phyloP scores from a whole-genome alignment of 1,139 yeast species.

The Taiozyma sp. region DNA sequence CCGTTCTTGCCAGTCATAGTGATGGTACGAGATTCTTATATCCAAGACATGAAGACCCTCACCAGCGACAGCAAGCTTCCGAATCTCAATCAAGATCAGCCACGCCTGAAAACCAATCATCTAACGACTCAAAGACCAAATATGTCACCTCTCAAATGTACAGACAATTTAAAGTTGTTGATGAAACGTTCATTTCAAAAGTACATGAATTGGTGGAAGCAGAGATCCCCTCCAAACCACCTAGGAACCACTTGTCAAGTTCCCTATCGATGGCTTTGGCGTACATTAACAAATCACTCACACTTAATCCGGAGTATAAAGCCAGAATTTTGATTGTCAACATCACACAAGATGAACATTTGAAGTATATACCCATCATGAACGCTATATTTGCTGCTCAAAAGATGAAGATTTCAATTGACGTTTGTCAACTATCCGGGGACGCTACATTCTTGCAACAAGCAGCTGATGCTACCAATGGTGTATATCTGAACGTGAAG shows the following conservation, averaged over 20 bases:
- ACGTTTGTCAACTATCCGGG: slow-evolving; percentile 79
- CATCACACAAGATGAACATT: slow-evolving; percentile 71
- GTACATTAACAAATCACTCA: slow-evolving; percentile 67
- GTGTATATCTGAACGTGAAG: slow-evolving; percentile 75
- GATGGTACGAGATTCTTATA: slow-evolving; percentile 67
- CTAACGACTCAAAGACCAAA: slow-evolving; percentile 13
- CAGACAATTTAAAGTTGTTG: slow-evolving; percentile 78
- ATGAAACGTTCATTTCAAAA: slow-evolving; percentile 68
- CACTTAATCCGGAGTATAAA: slow-evolving; percentile 51
- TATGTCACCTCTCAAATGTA: slow-evolving; percentile 59
- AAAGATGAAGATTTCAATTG: slow-evolving; percentile 84
- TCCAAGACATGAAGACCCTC: slow-evolving; percentile 36
- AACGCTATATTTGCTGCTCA: slow-evolving; percentile 96
- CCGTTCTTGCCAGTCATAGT: slow-evolving; percentile 76
- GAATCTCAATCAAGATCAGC: slow-evolving; percentile 25
- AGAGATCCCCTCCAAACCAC: slow-evolving; percentile 18
- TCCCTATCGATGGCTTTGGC: slow-evolving; percentile 52
- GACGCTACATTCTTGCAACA: slow-evolving; percentile 88
- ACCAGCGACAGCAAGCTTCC: slow-evolving; percentile 4
- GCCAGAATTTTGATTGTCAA: slow-evolving; percentile 74
- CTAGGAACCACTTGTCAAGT: slow-evolving; percentile 23
- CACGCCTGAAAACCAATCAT: slow-evolving; percentile 17
- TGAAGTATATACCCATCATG: slow-evolving; percentile 92
- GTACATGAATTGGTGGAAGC: slow-evolving; percentile 43
- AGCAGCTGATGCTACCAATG: slow-evolving; percentile 93